Evolutionary conservation across 2,329 filamentous ascomycete species (phyloP).

Genomic region (Penicillium thymicola): DNA sequence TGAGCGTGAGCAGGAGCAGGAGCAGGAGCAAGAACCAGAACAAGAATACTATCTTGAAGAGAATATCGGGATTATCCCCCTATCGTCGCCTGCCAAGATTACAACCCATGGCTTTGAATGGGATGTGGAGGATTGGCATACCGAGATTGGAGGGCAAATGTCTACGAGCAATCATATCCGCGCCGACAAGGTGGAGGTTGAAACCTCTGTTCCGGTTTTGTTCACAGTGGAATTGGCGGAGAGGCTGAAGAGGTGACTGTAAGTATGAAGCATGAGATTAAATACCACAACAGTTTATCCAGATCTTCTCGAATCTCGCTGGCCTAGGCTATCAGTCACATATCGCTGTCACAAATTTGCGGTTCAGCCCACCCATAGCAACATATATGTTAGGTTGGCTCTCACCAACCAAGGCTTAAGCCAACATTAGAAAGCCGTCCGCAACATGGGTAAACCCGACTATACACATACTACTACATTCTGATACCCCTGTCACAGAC

Average conservation of each 20-base stretch:
- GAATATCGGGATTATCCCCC: slow-evolving; percentile 80
- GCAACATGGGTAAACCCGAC: neutral
- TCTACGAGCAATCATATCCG: slow-evolving; percentile 80
- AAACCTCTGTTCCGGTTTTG: slow-evolving; percentile 62
- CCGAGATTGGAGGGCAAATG: slow-evolving; percentile 67
- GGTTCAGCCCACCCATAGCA: neutral
- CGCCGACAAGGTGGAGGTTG: slow-evolving; percentile 57
- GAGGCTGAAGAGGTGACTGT: slow-evolving; percentile 32
- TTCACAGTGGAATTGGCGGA: slow-evolving; percentile 68
- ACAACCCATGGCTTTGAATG: slow-evolving; percentile 80
- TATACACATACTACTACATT: neutral
- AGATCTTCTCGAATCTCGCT: neutral
- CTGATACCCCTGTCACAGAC: neutral
- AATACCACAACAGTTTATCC: neutral
- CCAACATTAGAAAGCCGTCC: neutral
- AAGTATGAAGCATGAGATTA: neutral
- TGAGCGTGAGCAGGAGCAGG: neutral
- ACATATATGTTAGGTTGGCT: neutral
- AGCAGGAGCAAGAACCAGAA: slow-evolving; percentile 12
- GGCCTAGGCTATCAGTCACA: neutral
- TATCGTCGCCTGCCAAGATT: slow-evolving; percentile 75
- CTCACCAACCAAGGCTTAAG: neutral
- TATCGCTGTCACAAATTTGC: neutral
- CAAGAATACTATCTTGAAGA: slow-evolving; percentile 59
- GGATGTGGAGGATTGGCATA: slow-evolving; percentile 83